Conservation (phyloP, 1,139 yeast genomes). For the Diutina catenulata region DNA sequence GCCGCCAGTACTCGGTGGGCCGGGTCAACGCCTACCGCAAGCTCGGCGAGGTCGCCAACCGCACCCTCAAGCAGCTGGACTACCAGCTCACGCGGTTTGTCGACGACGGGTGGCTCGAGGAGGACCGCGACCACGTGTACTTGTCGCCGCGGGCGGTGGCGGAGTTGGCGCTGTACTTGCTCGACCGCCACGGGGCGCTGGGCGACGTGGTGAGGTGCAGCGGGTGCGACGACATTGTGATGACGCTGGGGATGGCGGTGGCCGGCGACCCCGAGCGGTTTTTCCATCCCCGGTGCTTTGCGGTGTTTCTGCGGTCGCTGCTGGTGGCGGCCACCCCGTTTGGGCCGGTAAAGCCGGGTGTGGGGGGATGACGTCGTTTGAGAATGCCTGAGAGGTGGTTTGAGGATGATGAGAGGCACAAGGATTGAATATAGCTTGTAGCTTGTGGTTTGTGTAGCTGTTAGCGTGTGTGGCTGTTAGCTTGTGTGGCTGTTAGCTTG, state of each 20-base stretch:
- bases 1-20: conserved; percentile 18
- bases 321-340: not conserved
- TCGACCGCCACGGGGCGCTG: conserved; percentile 30
- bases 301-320: conserved; percentile 17
- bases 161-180: conserved; percentile 35
- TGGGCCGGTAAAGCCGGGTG: not conserved
- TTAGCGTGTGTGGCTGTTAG: too few relatives aligned
- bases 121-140: conserved; percentile 19
- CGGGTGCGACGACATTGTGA: conserved; percentile 47
- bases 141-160: conserved; percentile 29
- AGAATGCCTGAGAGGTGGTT: too few relatives aligned
- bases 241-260: conserved; percentile 35
- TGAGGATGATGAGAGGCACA: too few relatives aligned
- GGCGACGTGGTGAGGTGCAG: conserved; percentile 36
- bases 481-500: too few relatives aligned
- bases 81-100: conserved; percentile 27
- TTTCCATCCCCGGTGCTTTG: conserved; percentile 42
- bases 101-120: conserved; percentile 42
- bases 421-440: too few relatives aligned
- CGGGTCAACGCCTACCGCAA: conserved; percentile 19
- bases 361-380: too few relatives aligned
- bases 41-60: conserved; percentile 14
- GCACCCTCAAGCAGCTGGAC: conserved; percentile 21
- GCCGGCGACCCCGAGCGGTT: conserved; percentile 21
- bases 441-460: too few relatives aligned